These are phyloP conservation scores for Candida tropicalis DNA, from an alignment of 1,139 yeast genomes.

Conservation along the genomic window DNA sequence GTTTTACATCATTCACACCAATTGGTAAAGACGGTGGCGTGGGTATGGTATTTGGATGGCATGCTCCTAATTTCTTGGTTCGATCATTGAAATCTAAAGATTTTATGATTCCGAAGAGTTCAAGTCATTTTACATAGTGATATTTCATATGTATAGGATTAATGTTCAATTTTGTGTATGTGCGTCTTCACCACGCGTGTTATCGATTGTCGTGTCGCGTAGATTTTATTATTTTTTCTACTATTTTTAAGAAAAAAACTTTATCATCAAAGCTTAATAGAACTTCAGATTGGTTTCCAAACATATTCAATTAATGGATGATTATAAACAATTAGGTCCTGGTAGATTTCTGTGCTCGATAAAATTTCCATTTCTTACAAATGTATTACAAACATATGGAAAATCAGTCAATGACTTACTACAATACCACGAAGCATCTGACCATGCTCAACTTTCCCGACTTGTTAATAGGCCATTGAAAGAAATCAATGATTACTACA, in stretches of 20 bases:
- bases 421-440: slow-evolving; percentile 15
- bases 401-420: slow-evolving; percentile 28
- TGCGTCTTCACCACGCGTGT: not conserved
- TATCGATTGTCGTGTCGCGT: no score
- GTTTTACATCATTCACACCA: slow-evolving; percentile 28
- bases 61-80: slow-evolving; percentile 33
- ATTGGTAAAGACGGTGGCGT: slow-evolving; percentile 41
- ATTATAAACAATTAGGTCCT: slow-evolving; percentile 26
- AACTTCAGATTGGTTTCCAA: no score
- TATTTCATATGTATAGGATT: no score
- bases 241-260: no score
- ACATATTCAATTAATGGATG: no score
- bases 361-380: slow-evolving; percentile 20
- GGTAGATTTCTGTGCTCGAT: slow-evolving; percentile 16
- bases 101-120: slow-evolving; percentile 22
- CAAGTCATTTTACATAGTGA: slow-evolving; percentile 13
- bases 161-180: not conserved
- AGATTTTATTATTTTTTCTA: no score
- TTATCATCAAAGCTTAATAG: no score
- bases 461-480: slow-evolving; percentile 47
- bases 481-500: slow-evolving; percentile 46
- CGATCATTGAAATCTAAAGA: slow-evolving; percentile 27
- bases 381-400: slow-evolving; percentile 23
- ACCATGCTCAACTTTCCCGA: slow-evolving; percentile 36
- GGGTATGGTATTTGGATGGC: slow-evolving; percentile 31